Evolutionary conservation across 2,329 filamentous ascomycete genomes (phyloP).

Genomic region (Chaetomiaceae sp.): DNA sequence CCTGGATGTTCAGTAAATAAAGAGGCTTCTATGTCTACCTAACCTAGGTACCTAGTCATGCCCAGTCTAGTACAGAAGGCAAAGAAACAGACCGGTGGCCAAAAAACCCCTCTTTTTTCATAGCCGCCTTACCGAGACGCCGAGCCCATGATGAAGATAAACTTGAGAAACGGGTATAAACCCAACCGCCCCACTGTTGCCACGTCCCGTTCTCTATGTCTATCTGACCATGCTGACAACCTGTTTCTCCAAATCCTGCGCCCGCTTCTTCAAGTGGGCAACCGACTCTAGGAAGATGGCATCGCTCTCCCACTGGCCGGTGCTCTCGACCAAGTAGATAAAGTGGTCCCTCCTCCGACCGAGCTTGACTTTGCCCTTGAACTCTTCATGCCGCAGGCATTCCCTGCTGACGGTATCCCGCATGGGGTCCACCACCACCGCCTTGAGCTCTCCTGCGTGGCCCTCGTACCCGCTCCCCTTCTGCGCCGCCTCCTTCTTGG

Average conservation of each 20-base stretch:
- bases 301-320: conserved; percentile 91
- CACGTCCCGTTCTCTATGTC: not conserved
- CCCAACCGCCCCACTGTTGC: conserved; percentile 1
- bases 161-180: conserved; percentile 18
- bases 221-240: conserved; percentile 60
- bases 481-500: conserved; percentile 58
- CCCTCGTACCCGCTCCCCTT: conserved; percentile 64
- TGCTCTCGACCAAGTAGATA: conserved; percentile 93
- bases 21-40: not conserved
- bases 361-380: conserved; percentile 91
- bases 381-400: conserved; percentile 85
- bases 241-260: conserved; percentile 65
- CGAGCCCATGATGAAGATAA: conserved; percentile 18
- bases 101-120: conserved; percentile 5
- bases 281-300: conserved; percentile 89
- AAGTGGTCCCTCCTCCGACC: conserved; percentile 91
- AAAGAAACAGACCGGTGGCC: conserved; percentile 4
- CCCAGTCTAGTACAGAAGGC: conserved; percentile 1
- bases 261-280: conserved; percentile 81
- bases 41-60: too few relatives aligned
- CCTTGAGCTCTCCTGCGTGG: conserved; percentile 75
- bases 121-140: conserved; percentile 21
- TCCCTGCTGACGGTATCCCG: conserved; percentile 94
- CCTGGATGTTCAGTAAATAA: not conserved
- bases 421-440: conserved; percentile 83